Evolutionary conservation across 169 alveolate genomes (phyloP).

Genomic region (Eimeria praecox): DNA sequence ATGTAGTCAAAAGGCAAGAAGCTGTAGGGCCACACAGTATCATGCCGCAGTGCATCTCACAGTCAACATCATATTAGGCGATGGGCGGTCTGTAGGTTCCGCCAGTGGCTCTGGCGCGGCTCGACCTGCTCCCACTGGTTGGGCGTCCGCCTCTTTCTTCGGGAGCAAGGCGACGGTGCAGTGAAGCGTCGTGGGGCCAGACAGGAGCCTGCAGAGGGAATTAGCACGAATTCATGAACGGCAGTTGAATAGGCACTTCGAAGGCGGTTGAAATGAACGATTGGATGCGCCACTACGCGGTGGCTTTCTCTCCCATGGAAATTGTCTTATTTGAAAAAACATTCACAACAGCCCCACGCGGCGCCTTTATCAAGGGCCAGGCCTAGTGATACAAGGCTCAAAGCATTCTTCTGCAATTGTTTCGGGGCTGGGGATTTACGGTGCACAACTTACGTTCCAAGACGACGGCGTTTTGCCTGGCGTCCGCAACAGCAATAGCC

Average conservation of each 20-base stretch:
- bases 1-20: not conserved
- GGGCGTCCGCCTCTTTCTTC: constrained; percentile 66
- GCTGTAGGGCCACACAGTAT: not conserved
- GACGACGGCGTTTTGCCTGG: constrained; percentile 42
- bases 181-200: constrained; percentile 70
- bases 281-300: no score
- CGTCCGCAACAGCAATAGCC: constrained; percentile 69
- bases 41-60: not conserved
- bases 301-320: not conserved
- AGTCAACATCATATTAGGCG: constrained; percentile 27
- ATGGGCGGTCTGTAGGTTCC: constrained; percentile 75
- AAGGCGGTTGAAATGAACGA: no score
- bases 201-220: not conserved
- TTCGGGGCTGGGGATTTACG: not conserved
- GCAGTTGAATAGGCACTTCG: not conserved
- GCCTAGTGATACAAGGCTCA: not conserved
- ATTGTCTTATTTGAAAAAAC: not conserved
- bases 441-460: not conserved
- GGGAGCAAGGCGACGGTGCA: constrained; percentile 73
- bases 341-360: not conserved
- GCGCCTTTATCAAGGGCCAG: not conserved
- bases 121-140: constrained; percentile 78
- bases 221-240: not conserved
- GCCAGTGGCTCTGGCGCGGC: constrained; percentile 78
- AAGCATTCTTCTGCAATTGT: not conserved